Conservation (phyloP, 2,329 filamentous ascomycete genomes). For the Exophiala dermatitidis region DNA sequence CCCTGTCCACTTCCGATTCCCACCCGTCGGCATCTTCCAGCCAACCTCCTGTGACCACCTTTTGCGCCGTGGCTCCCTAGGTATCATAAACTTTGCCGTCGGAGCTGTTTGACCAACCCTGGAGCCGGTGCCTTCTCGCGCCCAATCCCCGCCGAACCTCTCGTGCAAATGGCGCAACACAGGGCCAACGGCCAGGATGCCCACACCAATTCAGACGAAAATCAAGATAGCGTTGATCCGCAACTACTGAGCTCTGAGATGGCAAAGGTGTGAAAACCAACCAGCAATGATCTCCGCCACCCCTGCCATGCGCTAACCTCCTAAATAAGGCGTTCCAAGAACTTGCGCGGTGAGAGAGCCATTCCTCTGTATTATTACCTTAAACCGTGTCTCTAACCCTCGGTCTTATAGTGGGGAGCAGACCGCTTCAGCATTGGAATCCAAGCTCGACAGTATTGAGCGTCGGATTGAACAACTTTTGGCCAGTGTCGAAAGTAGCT, state of each 20-base stretch:
- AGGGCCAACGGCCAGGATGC: conserved; percentile 4
- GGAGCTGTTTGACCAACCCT: neutral
- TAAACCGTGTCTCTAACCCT: conserved; percentile 3
- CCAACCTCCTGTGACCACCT: neutral
- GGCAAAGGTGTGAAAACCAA: conserved; percentile 21
- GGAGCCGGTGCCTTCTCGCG: neutral
- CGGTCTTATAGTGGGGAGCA: conserved; percentile 43
- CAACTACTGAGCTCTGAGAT: conserved; percentile 23
- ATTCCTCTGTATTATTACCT: neutral
- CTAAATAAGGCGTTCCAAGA: conserved; percentile 31
- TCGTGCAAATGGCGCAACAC: conserved; percentile 15
- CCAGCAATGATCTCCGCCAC: neutral
- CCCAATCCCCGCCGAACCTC: neutral
- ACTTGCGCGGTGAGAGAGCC: conserved; percentile 27
- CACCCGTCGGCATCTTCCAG: neutral
- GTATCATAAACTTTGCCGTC: neutral
- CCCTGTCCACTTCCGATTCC: neutral
- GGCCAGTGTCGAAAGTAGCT: conserved; percentile 36
- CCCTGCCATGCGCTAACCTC: conserved; percentile 5
- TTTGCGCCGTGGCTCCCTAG: neutral
- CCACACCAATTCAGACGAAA: conserved; percentile 6
- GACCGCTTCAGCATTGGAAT: conserved; percentile 49
- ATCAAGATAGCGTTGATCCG: conserved; percentile 11
- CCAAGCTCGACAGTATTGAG: conserved; percentile 48
- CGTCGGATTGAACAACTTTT: conserved; percentile 49